Base-by-base conservation (phyloP, 495 filamentous ascomycete genomes). In the Ramalina peruviana region DNA sequence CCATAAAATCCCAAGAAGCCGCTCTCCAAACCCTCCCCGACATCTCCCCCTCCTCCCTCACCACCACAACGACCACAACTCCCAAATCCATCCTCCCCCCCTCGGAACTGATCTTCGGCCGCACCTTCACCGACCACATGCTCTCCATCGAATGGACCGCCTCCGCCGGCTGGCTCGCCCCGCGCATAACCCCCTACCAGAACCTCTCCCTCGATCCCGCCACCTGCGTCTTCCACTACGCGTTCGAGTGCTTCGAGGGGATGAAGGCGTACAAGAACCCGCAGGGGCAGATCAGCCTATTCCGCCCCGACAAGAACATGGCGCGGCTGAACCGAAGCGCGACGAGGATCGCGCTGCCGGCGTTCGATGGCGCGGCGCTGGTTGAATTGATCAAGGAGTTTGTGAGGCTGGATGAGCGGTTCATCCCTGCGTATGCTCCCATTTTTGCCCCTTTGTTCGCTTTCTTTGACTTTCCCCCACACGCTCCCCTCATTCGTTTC, bases 241-340 rank as follows among this genome's bases (percentile, higher is more conserved):
- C 85, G 37, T 97, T 97, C 61, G 85, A 88, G 64, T 86, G 82
- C 64, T 98, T 98, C 68, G 92, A 98, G 67, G 92, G 92, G 53
- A 93, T 97, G 88, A 98, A 98, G 69, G 93, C 93, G 33, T 97
- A 97, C 73, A 86, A 83, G 61, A 85, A 92, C 67, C 72, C 65
- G 43, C 65, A 74, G 13, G 86, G 86, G 44, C 60, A 80, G 40
- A 77, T 90, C 51, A 81, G 88, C 16, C 68, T 98, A 19, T 98
- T 98, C 76, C 80, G 92, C n/a, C 92, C 92, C 0, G 81, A 92
- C 66, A 88, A 81, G 72, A 98, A 98, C 71, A 96, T 96, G 92
- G 77, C 72, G 50, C 83, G 92, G 40, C 67, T 98, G 64, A 96
- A 94, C 68, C 84, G 82, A 62, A 94, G 88, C 9, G 80, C 83